Evolutionary conservation across 345 rosid genomes (phyloP).

Genomic region (Cardamine chenopodiifolia): DNA sequence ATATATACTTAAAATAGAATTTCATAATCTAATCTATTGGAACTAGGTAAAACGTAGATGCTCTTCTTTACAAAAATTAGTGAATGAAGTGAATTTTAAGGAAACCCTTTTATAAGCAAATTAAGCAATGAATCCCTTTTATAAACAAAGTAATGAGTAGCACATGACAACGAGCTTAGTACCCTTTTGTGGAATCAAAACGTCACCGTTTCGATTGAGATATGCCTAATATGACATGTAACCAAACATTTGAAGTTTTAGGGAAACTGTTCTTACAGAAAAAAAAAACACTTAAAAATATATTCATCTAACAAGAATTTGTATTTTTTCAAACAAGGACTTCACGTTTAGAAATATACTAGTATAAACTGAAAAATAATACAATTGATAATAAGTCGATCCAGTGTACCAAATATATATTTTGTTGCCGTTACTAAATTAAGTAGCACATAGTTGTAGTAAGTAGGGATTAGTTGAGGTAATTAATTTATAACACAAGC

Average conservation of each 20-base stretch:
- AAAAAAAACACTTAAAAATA: not conserved
- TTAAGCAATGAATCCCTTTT: conserved; percentile 20
- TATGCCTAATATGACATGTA: conserved; percentile 31
- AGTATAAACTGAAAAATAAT: not conserved
- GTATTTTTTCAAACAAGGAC: no score
- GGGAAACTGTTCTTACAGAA: not conserved
- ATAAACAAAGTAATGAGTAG: conserved; percentile 29
- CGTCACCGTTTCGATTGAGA: conserved; percentile 31
- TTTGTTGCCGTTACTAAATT: conserved; percentile 19
- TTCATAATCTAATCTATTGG: not conserved
- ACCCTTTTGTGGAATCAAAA: conserved; percentile 27
- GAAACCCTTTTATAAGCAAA: conserved; percentile 10
- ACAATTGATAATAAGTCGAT: not conserved
- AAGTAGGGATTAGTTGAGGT: conserved; percentile 37
- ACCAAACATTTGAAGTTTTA: conserved; percentile 14
- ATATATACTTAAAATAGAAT: not conserved
- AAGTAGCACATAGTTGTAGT: conserved; percentile 30
- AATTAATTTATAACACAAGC: conserved; percentile 21
- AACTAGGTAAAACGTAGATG: conserved; percentile 25
- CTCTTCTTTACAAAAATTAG: not conserved
- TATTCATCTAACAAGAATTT: not conserved
- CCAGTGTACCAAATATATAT: not conserved
- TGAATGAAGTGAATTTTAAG: conserved; percentile 36
- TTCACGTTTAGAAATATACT: not conserved
- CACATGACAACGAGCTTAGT: conserved; percentile 26